Conservation (phyloP, 2,329 filamentous ascomycete genomes). For the Chaetomiaceae sp. region DNA sequence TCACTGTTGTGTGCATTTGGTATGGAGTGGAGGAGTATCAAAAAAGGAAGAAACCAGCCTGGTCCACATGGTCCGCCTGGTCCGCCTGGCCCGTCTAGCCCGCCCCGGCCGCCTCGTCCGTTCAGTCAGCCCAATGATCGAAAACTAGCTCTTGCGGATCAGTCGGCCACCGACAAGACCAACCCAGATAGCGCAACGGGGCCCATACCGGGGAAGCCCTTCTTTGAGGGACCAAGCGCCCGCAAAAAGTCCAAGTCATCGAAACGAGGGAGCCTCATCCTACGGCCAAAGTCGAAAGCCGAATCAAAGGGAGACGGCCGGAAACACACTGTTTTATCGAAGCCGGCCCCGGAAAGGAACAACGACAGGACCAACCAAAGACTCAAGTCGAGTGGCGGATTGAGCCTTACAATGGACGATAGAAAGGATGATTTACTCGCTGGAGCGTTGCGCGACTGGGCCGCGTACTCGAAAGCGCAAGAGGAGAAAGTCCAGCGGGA, state of each 20-base stretch:
- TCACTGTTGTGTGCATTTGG: slow-evolving; percentile 53
- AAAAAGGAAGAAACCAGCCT: slow-evolving; percentile 39
- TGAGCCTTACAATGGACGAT: neutral
- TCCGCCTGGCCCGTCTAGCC: no score
- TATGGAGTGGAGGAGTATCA: slow-evolving; percentile 65
- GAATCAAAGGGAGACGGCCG: neutral
- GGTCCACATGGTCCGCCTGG: neutral
- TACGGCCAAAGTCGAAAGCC: no score
- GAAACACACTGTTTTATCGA: neutral
- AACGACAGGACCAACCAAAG: no score
- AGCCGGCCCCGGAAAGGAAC: no score
- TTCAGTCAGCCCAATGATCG: no score
- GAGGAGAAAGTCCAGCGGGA: neutral
- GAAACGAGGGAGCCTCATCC: no score
- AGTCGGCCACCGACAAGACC: neutral
- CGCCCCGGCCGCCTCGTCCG: no score
- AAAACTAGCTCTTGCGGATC: no score
- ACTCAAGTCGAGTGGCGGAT: neutral
- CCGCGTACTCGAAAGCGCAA: neutral
- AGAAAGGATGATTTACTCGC: neutral
- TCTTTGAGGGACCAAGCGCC: neutral
- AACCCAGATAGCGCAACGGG: neutral
- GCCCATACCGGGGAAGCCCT: neutral
- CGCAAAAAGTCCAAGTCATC: neutral
- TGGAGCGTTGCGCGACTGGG: slow-evolving; percentile 3